phyloP scores from a whole-genome alignment of 2,329 filamentous ascomycete species.

The Cryphonectria parasitica region DNA sequence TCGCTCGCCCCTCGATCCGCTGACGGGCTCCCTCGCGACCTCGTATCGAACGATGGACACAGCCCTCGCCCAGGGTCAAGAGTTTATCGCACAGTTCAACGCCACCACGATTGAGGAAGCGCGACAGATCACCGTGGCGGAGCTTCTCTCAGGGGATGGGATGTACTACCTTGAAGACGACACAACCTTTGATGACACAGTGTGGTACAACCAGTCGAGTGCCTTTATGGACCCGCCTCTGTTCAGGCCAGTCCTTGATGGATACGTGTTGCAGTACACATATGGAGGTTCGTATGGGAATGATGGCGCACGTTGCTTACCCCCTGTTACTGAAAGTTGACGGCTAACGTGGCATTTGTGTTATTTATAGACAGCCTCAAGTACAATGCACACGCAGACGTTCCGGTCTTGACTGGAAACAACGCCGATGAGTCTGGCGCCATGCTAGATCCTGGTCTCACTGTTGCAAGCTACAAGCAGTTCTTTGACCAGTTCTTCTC shows the following conservation, averaged over 20 bases:
- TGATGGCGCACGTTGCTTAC: background rate
- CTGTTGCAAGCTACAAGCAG: constrained; percentile 7
- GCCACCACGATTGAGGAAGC: constrained; percentile 32
- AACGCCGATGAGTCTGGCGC: constrained; percentile 10
- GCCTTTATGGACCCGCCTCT: constrained; percentile 12
- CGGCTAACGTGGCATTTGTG: background rate
- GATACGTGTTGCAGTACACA: constrained; percentile 18
- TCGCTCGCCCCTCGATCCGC: constrained; percentile 37
- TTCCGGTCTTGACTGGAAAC: background rate
- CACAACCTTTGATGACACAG: constrained; percentile 14
- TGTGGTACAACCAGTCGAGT: constrained; percentile 1
- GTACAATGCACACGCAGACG: constrained; percentile 9
- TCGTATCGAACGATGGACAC: constrained; percentile 33
- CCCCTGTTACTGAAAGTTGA: background rate
- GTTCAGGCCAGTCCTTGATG: constrained; percentile 19
- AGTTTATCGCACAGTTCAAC: constrained; percentile 31
- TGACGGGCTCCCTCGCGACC: constrained; percentile 35
- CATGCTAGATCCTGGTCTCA: background rate
- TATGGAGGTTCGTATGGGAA: constrained; percentile 6
- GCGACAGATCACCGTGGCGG: constrained; percentile 30
- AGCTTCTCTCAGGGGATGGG: background rate
- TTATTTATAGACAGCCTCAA: constrained; percentile 7
- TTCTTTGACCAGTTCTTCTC: constrained; percentile 13
- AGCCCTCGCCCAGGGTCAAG: constrained; percentile 31
- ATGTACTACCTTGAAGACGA: constrained; percentile 3